Percentiles rank a stretch among this genome's conserved stretches.
phyloP scores from a whole-genome alignment of 2,329 filamentous ascomycete genomes.

The Macroventuria anomochaeta region DNA sequence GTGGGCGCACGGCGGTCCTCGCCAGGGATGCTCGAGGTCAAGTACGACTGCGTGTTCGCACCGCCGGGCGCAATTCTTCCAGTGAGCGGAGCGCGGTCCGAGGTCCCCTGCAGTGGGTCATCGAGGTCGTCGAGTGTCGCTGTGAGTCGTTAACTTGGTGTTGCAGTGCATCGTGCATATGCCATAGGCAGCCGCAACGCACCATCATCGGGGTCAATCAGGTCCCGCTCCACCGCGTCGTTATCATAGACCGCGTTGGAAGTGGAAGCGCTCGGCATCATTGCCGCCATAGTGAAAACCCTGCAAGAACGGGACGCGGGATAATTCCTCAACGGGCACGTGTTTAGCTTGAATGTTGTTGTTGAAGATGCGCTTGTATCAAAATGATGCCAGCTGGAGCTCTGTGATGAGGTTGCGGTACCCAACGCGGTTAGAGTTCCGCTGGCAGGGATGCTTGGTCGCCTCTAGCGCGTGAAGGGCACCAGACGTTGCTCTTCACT shows the following conservation, averaged over 20 bases:
- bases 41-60: slow-evolving; percentile 74
- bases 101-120: slow-evolving; percentile 74
- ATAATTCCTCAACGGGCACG: slow-evolving; percentile 33
- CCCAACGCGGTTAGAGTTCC: slow-evolving; percentile 32
- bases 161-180: slow-evolving; percentile 12
- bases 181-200: slow-evolving; percentile 28
- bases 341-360: slow-evolving; percentile 30
- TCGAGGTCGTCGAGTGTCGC: slow-evolving; percentile 92
- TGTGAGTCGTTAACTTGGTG: slow-evolving; percentile 44
- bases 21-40: slow-evolving; percentile 88
- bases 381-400: slow-evolving; percentile 21
- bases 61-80: slow-evolving; percentile 74
- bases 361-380: slow-evolving; percentile 39
- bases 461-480: slow-evolving; percentile 23
- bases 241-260: slow-evolving; percentile 53
- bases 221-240: slow-evolving; percentile 56
- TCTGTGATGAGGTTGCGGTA: slow-evolving; percentile 11
- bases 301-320: slow-evolving; percentile 32
- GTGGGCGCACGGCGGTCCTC: slow-evolving; percentile 88
- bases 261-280: slow-evolving; percentile 52
- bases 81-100: slow-evolving; percentile 79
- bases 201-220: slow-evolving; percentile 62
- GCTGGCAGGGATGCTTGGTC: slow-evolving; percentile 30
- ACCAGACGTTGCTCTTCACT: slow-evolving; percentile 35
- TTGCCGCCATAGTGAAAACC: slow-evolving; percentile 51